Evolutionary conservation across 2,329 filamentous ascomycete species (phyloP).

Genomic region (Colletotrichum tanaceti): DNA sequence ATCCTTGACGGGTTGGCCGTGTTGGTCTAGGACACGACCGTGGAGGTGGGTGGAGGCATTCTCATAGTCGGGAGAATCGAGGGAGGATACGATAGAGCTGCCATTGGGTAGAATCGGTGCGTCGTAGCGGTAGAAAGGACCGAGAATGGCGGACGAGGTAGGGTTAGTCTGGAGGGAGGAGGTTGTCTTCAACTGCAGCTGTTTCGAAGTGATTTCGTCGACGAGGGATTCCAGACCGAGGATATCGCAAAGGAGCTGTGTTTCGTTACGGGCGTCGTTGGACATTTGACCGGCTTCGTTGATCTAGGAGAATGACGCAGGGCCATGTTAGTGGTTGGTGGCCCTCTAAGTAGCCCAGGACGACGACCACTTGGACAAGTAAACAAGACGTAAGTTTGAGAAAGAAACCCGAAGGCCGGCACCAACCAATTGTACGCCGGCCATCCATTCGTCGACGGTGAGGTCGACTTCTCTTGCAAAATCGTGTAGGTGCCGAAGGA

Average conservation of each 20-base stretch:
- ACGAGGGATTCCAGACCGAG: slow-evolving; percentile 74
- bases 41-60: slow-evolving; percentile 67
- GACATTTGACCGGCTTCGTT: slow-evolving; percentile 75
- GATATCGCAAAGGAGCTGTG: slow-evolving; percentile 74
- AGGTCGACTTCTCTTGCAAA: slow-evolving; percentile 75
- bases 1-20: slow-evolving; percentile 64
- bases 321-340: slow-evolving; percentile 1
- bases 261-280: slow-evolving; percentile 73
- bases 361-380: neutral
- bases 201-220: slow-evolving; percentile 73
- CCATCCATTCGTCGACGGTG: slow-evolving; percentile 74
- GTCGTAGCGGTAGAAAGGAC: slow-evolving; percentile 76
- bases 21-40: slow-evolving; percentile 65
- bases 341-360: neutral
- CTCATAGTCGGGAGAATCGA: slow-evolving; percentile 49
- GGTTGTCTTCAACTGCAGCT: slow-evolving; percentile 55
- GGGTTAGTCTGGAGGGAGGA: slow-evolving; percentile 52
- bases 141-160: slow-evolving; percentile 74
- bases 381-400: neutral
- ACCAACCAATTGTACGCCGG: slow-evolving; percentile 67
- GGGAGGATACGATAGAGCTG: slow-evolving; percentile 62
- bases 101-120: slow-evolving; percentile 69
- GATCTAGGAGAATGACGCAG: slow-evolving; percentile 53
- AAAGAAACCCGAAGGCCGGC: neutral
- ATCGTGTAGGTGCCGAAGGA: slow-evolving; percentile 74